Percentiles rank a stretch among this genome's conserved stretches.
These are phyloP conservation scores for Fusarium guadeloupense DNA, from an alignment of 2,329 filamentous ascomycete species.

Conservation along the genomic window DNA sequence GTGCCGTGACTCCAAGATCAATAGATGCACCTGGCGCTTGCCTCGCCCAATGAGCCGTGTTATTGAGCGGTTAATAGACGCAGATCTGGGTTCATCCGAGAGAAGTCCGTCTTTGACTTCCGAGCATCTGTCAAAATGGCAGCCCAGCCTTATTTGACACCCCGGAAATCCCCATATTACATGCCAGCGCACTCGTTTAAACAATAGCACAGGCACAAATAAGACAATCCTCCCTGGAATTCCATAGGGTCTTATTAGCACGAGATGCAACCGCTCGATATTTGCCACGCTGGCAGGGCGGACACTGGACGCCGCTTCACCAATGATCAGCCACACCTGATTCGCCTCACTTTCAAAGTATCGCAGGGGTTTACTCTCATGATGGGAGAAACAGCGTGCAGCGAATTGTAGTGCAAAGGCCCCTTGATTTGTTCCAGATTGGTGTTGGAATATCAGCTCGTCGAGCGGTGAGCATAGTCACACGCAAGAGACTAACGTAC, in stretches of 20 bases:
- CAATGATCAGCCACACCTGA: conserved; percentile 42
- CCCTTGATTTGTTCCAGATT: conserved; percentile 35
- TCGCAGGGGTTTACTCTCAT: conserved; percentile 41
- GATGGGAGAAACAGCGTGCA: conserved; percentile 36
- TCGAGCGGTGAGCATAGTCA: conserved; percentile 42
- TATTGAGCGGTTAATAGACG: conserved; percentile 30
- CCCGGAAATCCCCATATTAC: conserved; percentile 11
- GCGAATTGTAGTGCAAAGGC: conserved; percentile 32
- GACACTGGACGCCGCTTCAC: conserved; percentile 34
- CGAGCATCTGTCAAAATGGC: background rate
- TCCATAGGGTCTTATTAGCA: conserved; percentile 21
- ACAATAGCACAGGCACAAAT: conserved; percentile 7
- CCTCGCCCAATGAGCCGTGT: conserved; percentile 25
- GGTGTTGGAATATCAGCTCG: conserved; percentile 33
- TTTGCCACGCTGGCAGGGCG: conserved; percentile 46
- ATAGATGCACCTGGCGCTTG: conserved; percentile 35
- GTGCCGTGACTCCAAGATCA: conserved; percentile 23
- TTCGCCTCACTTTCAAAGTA: conserved; percentile 45
- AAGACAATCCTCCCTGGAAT: conserved; percentile 6
- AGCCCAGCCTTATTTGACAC: conserved; percentile 18
- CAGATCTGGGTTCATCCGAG: conserved; percentile 34
- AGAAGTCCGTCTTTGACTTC: background rate
- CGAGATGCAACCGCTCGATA: conserved; percentile 35
- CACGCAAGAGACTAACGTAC: conserved; percentile 38
- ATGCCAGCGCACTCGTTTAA: conserved; percentile 12